Base-by-base conservation (phyloP, 352 stramenopile species). In the Pythium rhizo-oryzae region DNA sequence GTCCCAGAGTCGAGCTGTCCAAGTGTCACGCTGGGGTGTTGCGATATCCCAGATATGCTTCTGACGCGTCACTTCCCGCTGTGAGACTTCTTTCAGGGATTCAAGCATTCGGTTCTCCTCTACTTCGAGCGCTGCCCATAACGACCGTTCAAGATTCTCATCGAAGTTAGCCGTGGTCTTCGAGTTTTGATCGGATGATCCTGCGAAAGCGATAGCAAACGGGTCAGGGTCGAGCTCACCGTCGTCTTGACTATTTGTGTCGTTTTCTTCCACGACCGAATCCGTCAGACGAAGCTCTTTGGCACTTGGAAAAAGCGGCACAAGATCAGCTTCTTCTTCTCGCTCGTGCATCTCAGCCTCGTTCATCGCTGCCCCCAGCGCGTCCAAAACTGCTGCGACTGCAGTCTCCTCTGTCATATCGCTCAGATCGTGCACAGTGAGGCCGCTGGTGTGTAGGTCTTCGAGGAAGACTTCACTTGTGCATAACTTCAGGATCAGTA, bases 21-120 rank as follows among this genome's bases (percentile, higher is more conserved):
- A 96, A n/a, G 58, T 49, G 41, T 78, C 71, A 21, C 55, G 50
- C 18, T 64, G 8, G 9, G 69, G 63, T 2, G 69, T 24, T 9
- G 57, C 19, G 3, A 64, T 53, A 13, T 68, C 23, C 15, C 35
- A 23, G 15, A 69, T 16, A 16, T 33, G 53, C 0, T 65, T n/a
- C 1, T 62, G 54, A 7, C 58, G 44, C 16, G 53, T 71, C 15
- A 49, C 43, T 37, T 77, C 64, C 21, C 67, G 57, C 7, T 43
- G 25, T 0, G 60, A 65, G 1, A 90, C 75, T 19, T 91, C 78
- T 21, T 78, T 79, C 4, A 93, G 56, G 7, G 74, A 80, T 25
- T 89, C 85, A 24, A 87, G 43, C 81, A 93, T 90, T 1, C 85
- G 73, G 44, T 91, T 92, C 44, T 94, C 86, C 69, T 96, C 88